Conservation (phyloP, 164 flowering plant genomes). For the Chimonanthus praecox region DNA sequence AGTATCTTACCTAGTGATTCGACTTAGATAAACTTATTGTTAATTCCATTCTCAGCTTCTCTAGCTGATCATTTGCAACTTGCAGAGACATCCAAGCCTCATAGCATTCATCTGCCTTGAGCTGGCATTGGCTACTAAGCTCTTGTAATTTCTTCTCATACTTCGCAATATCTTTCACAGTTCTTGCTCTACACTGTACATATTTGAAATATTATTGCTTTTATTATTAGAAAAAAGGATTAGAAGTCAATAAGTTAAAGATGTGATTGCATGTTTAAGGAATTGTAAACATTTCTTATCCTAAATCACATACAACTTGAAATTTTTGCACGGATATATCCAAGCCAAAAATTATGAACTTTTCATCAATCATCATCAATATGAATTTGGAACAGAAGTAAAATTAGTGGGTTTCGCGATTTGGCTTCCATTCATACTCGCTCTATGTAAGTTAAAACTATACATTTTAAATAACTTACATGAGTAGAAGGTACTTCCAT, state of each 20-base stretch:
- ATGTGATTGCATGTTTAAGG: neutral
- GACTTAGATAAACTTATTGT: constrained; percentile 44
- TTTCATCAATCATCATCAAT: too few relatives aligned
- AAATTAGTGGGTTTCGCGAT: too few relatives aligned
- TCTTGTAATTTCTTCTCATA: constrained; percentile 75
- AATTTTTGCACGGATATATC: neutral
- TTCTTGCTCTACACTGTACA: too few relatives aligned
- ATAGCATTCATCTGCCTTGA: constrained; percentile 65
- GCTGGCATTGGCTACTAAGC: constrained; percentile 42
- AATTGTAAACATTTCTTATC: neutral
- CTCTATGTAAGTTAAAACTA: neutral
- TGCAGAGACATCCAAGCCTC: constrained; percentile 87
- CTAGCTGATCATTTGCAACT: constrained; percentile 59
- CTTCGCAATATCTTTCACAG: too few relatives aligned
- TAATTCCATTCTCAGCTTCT: constrained; percentile 64
- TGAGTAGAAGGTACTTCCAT: constrained; percentile 47
- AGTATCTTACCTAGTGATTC: constrained; percentile 46
- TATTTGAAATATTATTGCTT: too few relatives aligned
- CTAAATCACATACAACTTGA: neutral
- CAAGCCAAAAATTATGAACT: neutral
- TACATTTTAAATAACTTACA: constrained; percentile 28
- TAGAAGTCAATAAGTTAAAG: too few relatives aligned
- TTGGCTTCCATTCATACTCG: neutral
- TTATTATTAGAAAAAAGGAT: too few relatives aligned
- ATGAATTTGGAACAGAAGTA: too few relatives aligned